Evolutionary conservation across 1,139 yeast genomes (phyloP), one percentile per base, ranked within the genome.

Genomic region (Saccharomyces uvarum): DNA sequence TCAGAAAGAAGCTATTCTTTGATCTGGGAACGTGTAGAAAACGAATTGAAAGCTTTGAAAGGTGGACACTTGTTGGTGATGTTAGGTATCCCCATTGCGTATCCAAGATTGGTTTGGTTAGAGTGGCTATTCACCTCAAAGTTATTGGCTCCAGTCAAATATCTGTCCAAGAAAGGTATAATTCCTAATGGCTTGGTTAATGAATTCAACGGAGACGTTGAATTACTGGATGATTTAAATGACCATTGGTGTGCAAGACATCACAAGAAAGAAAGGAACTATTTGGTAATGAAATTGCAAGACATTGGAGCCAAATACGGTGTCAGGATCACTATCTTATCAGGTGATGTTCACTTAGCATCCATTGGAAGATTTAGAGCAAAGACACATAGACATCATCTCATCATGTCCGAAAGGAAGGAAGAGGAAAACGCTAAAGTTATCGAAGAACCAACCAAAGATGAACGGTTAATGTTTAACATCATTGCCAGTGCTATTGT

Each of bases 161-260:
- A 75, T 56, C 71, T 90, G 53, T 89, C 97, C 1, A 77, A 82
- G 56, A 81, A 80, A 58, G 91, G 93, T 2, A 70, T 86, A 51
- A 71, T 87, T 51, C 78, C 79, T 49, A 77, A 80, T 55, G 91
- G 95, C 1, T 73, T 88, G 44, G 89, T 88, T 42, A 91, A 93
- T 67, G 95, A 88, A 62, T 91, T 90, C 67, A 97, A 90, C 65
- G 97, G 97, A 1, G 82, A 86, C 48, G 83, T 91, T 19, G 98
- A 91, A 71, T 82, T 91, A 16, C 77, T 91, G 61, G 98, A 93
- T 66, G 98, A 91, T 68, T 77, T 93, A 68, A 86, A 90, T 67
- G 99, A 91, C 69, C 98, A 93, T 71, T 91, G 98, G 98, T 90
- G 97, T 70, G 86, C 97, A 4, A 78, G 78, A 57, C 80, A 84